phyloP scores from a whole-genome alignment of 1,284 basidiomycete genomes.

The Moniliophthora roreri region DNA sequence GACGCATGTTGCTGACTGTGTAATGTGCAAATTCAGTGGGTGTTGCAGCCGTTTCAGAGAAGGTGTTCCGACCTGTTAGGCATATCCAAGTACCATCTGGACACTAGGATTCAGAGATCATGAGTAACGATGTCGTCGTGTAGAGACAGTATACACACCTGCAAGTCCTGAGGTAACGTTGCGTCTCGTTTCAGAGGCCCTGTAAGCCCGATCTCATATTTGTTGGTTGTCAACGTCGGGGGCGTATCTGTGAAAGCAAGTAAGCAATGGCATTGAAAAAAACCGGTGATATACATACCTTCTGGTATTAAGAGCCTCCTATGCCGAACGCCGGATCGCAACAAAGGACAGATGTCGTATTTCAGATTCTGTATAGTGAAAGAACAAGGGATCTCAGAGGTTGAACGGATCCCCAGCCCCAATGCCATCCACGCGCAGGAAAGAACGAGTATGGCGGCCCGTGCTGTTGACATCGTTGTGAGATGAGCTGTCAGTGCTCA shows the following conservation, averaged over 20 bases:
- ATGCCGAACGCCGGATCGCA: neutral
- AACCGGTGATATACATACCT: neutral
- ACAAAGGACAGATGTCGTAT: slow-evolving; percentile 8
- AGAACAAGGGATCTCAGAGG: neutral
- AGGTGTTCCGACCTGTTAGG: slow-evolving; percentile 21
- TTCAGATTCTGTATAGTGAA: slow-evolving; percentile 1
- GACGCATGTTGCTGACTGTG: slow-evolving; percentile 34
- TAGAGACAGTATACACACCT: neutral
- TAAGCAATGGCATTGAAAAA: neutral
- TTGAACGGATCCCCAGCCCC: neutral
- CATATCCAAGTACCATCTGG: slow-evolving; percentile 30
- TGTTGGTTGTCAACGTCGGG: slow-evolving; percentile 7
- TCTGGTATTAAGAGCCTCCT: neutral
- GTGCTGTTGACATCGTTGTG: no score
- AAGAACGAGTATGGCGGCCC: neutral
- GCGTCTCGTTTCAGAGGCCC: slow-evolving; percentile 9
- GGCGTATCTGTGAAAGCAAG: slow-evolving; percentile 1
- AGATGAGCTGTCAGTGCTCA: no score
- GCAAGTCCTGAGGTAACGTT: slow-evolving; percentile 10
- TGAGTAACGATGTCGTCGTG: neutral
- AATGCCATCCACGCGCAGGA: neutral
- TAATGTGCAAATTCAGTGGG: neutral
- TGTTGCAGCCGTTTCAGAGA: neutral
- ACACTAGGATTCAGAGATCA: slow-evolving; percentile 21
- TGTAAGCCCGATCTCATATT: slow-evolving; percentile 6